phyloP scores from a whole-genome alignment of 345 rosid genomes.

The Eucalyptus fibrosa region DNA sequence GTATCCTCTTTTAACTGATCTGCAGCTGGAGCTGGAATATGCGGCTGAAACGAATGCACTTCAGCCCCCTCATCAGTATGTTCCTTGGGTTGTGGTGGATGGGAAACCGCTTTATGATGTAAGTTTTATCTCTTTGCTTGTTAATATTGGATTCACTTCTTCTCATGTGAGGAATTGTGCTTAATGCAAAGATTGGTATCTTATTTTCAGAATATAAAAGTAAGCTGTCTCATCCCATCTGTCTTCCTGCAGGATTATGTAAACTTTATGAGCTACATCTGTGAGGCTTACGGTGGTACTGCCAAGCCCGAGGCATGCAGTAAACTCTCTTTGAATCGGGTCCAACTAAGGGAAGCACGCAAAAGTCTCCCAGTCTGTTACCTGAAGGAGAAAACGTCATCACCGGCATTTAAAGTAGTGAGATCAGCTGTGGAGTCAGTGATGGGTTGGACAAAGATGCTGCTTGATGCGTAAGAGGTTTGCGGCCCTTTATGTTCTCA shows the following conservation, averaged over 20 bases:
- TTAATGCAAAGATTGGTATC: neutral
- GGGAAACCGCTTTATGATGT: conserved; percentile 94
- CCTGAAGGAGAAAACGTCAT: conserved; percentile 5
- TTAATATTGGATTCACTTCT: neutral
- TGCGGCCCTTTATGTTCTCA: neutral
- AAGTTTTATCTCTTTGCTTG: neutral
- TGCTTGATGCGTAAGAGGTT: neutral
- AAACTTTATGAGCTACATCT: conserved; percentile 63
- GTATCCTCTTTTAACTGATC: neutral
- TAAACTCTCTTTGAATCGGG: conserved; percentile 3
- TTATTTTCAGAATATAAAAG: neutral
- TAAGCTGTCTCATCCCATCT: neutral
- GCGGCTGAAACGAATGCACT: conserved; percentile 79
- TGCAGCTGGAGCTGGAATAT: conserved; percentile 76
- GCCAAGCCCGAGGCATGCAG: conserved; percentile 39
- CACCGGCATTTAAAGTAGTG: neutral
- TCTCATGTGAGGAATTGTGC: neutral
- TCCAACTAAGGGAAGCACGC: neutral
- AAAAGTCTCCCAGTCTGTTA: conserved; percentile 19
- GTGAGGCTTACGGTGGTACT: conserved; percentile 58
- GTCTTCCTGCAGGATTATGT: conserved; percentile 52
- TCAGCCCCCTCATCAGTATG: conserved; percentile 78
- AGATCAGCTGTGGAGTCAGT: conserved; percentile 4
- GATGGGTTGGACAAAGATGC: conserved; percentile 2
- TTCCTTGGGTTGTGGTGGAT: conserved; percentile 94